Base-by-base conservation (phyloP, 306 rosid species). In the Castanopsis chinensis region DNA sequence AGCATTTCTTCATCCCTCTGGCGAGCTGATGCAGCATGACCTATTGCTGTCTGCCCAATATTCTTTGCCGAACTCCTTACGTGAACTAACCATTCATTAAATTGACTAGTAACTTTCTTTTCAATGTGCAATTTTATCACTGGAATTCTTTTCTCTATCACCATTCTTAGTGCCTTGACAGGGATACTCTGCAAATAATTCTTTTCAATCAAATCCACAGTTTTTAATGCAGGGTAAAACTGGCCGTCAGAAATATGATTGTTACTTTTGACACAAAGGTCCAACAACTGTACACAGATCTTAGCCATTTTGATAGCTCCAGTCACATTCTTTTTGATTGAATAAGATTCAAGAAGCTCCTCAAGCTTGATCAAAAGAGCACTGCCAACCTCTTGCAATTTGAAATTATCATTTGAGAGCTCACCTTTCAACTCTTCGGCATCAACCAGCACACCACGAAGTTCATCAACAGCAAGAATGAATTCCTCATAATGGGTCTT, bases 401-500 rank as follows among this genome's bases (percentile, higher is more conserved):
- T 90, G 54, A 86, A 90, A 86, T 95, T 95, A 80, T 90, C 99
- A 79, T 88, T 89, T 10, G 97, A 93, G 30, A 95, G 92, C n/a
- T 93, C 97, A 21, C 93, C 88, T 87, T 95, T 93, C 52, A 95
- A 89, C 85, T 95, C 98, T 80, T 95, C 99, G 0, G 99, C 99
- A 73, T 93, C 99, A 56, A 93, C 98, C 77, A 95, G 76, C 78
- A 95, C 94, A 0, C 98, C 98, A 2, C 97, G 92, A 77, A 95
- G 98, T 81, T 95, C 99, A 21, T 95, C 98, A n/a, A 95, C 99
- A 0, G 99, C 99, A 18, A 82, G 88, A 73, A 95, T 95, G 88
- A 95, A 95, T 83, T 95, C 97, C 89, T 95, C 99, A 25, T 95
- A 95, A 76, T 95, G 98, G 2, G 93, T 95, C 90, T 95, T 95